A percentile compares a stretch with the other conserved stretches of the same genome.
These are phyloP conservation scores for Cutaneotrichosporon sp. DNA, from an alignment of 1,284 basidiomycete species.

Conservation along the genomic window DNA sequence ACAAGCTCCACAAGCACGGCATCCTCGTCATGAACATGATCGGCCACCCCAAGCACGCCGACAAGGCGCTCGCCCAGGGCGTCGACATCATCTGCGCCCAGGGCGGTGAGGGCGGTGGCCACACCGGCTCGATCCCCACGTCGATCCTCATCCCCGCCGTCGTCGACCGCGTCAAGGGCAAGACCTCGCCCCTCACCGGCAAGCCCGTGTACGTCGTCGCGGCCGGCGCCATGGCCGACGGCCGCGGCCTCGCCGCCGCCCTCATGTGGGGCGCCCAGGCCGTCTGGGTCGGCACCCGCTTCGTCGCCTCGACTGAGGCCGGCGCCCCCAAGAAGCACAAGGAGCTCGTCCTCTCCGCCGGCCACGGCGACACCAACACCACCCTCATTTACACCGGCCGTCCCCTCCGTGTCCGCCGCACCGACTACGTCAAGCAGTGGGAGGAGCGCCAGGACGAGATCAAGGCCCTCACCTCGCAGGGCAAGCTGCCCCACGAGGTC, in stretches of 20 bases:
- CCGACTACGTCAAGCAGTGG: slow-evolving; percentile 78
- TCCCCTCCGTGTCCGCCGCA: slow-evolving; percentile 77
- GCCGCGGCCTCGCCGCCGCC: slow-evolving; percentile 80
- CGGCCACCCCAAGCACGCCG: slow-evolving; percentile 81
- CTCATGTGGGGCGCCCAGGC: slow-evolving; percentile 80
- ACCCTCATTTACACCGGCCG: slow-evolving; percentile 86
- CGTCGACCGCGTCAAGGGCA: slow-evolving; percentile 74
- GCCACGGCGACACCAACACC: slow-evolving; percentile 59
- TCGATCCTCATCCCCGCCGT: slow-evolving; percentile 63
- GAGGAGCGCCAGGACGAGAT: slow-evolving; percentile 45
- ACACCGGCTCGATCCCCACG: slow-evolving; percentile 51
- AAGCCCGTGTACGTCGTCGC: slow-evolving; percentile 77
- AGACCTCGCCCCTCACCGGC: slow-evolving; percentile 73
- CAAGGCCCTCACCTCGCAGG: slow-evolving; percentile 70
- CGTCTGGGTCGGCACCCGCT: slow-evolving; percentile 88
- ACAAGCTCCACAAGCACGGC: slow-evolving; percentile 73
- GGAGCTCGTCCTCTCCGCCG: slow-evolving; percentile 45
- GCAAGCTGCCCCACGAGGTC: slow-evolving; percentile 69
- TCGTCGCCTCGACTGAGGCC: slow-evolving; percentile 63
- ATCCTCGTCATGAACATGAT: slow-evolving; percentile 77
- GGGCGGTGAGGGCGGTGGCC: slow-evolving; percentile 80
- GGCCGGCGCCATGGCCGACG: slow-evolving; percentile 83
- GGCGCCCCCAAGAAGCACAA: slow-evolving; percentile 28
- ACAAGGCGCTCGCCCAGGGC: slow-evolving; percentile 74
- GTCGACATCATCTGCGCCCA: slow-evolving; percentile 88